Conservation (phyloP, 495 filamentous ascomycete genomes). For the Halenospora varia region DNA sequence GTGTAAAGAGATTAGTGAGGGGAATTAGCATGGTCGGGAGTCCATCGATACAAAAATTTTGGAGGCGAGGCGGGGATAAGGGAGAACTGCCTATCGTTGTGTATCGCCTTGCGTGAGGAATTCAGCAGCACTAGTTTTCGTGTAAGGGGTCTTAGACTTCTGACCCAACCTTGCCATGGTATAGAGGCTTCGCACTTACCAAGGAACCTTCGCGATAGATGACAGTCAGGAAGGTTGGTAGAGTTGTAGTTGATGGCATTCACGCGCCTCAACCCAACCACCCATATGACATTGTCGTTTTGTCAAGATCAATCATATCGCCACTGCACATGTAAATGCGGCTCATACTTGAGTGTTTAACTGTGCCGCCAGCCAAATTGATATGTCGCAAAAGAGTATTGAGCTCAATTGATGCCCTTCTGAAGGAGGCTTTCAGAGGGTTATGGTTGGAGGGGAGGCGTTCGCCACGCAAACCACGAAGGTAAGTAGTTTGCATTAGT, state of each 20-base stretch:
- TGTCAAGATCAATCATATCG: neutral
- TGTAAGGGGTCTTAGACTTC: neutral
- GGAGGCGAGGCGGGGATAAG: neutral
- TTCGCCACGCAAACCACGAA: too few relatives aligned
- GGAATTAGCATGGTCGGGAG: neutral
- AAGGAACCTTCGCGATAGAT: neutral
- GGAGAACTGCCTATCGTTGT: neutral
- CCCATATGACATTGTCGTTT: neutral
- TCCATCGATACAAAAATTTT: neutral
- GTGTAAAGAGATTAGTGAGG: neutral
- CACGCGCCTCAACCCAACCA: neutral
- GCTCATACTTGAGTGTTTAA: too few relatives aligned
- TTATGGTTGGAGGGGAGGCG: too few relatives aligned
- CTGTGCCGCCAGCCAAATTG: too few relatives aligned
- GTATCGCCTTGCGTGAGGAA: constrained; percentile 1
- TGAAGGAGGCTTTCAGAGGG: too few relatives aligned
- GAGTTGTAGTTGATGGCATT: neutral
- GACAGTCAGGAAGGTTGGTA: neutral
- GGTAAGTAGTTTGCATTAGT: too few relatives aligned
- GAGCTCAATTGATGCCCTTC: too few relatives aligned
- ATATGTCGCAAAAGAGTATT: too few relatives aligned
- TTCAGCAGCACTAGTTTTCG: neutral
- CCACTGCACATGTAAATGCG: neutral
- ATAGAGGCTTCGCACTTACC: neutral
- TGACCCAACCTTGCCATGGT: neutral